phyloP scores from a whole-genome alignment of 495 filamentous ascomycete species.

The Neurospora africana region DNA sequence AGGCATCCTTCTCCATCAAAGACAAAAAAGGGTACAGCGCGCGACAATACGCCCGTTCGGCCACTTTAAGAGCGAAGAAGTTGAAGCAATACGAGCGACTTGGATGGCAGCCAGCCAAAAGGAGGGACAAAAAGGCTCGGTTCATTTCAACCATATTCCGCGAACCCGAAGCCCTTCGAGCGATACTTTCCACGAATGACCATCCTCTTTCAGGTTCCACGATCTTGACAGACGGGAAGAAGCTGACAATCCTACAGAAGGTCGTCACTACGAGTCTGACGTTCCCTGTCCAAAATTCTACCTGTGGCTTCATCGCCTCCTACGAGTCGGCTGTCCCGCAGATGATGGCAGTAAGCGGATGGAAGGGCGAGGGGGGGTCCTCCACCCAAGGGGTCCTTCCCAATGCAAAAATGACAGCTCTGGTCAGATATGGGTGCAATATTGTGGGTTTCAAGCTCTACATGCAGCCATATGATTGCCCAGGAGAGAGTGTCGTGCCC shows the following conservation, averaged over 20 bases:
- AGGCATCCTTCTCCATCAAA: not conserved
- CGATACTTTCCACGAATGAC: not conserved
- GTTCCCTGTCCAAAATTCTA: not conserved
- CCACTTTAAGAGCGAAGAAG: not conserved
- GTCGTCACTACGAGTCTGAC: not conserved
- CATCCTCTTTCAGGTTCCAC: not conserved
- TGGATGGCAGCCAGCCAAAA: not conserved
- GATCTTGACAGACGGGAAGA: not conserved
- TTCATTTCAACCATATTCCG: not conserved
- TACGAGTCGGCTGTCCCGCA: not conserved
- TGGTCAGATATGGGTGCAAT: not conserved
- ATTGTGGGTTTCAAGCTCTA: not conserved
- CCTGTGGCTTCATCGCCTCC: not conserved
- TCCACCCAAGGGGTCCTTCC: not conserved
- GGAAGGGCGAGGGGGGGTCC: not conserved
- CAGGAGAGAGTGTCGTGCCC: not conserved
- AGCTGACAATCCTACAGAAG: not conserved
- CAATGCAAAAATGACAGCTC: not conserved
- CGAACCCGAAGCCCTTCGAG: not conserved
- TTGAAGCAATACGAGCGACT: not conserved
- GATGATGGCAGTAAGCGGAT: not conserved
- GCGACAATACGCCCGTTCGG: not conserved
- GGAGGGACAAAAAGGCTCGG: not conserved
- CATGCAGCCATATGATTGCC: not conserved
- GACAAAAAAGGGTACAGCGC: not conserved